Evolutionary conservation across 2,329 filamentous ascomycete genomes (phyloP), one percentile per base, ranked within the genome.

Genomic region (Ceratocystis colombiana): DNA sequence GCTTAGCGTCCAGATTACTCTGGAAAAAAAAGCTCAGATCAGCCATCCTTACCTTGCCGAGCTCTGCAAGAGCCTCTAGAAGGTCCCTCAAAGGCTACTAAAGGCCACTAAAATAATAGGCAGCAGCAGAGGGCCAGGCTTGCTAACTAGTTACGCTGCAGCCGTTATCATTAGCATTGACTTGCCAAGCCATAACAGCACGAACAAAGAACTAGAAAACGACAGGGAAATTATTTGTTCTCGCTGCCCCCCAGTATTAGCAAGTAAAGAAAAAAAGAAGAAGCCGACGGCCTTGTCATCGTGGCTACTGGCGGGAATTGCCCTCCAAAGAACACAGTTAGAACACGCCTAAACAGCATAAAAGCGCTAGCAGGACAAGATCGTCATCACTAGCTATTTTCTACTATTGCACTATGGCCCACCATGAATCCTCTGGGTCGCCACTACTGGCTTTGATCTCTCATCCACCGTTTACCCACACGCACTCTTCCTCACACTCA

Each of bases 401-500:
- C 37, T 15, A 10, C 10, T 41, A 41, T 25, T 44, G 48, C 22
- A 53, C 48, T 22, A 59, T 59, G 55, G 55, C 55, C 55, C 55
- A 64, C 62, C 66, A 67, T 33, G 66, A 67, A 57, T 46, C 66
- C 37, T 55, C 64, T 22, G 53, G 61, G 15, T 57, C 57, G 28
- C 53, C 62, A 33, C 45, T 62, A 22, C 48, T 67, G 62, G 55
- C 53, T 20, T 55, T 64, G 41, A 64, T 76, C 68, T 72, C 76
- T 59, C 75, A 79, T 70, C 73, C 75, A 5, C 77, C 77, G 64
- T 71, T 75, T 65, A 74, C 76, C 15, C 74, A 75, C 65, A 74
- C 76, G 12, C 66, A 53, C 37, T 53, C 62, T 17, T 62, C 41
- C 20, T 61, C 65, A 12, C 48, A 50, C 22, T 33, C 66, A 30